Conservation (phyloP, 805 yeast species). For the Starmerella roubikii region DNA sequence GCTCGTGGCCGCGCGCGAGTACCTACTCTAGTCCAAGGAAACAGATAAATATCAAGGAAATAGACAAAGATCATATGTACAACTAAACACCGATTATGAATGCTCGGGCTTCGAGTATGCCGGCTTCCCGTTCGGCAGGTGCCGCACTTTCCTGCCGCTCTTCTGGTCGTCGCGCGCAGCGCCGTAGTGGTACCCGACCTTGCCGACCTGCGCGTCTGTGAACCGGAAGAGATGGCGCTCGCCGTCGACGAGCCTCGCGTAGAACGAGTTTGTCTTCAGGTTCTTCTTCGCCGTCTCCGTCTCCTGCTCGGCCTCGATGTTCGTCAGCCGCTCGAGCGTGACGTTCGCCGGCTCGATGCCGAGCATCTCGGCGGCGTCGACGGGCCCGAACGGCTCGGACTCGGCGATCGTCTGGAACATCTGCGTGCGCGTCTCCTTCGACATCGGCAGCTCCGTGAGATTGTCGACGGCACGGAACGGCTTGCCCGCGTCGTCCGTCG, state of each 20-base stretch:
- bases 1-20: constrained; percentile 11
- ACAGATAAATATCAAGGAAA: neutral
- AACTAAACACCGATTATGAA: too few species aligned
- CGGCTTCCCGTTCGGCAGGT: constrained; percentile 18
- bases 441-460: constrained; percentile 87
- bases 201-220: constrained; percentile 63
- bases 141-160: constrained; percentile 46
- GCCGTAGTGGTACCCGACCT: constrained; percentile 87
- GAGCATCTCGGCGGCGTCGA: constrained; percentile 79
- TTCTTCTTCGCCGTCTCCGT: constrained; percentile 26
- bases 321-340: constrained; percentile 48
- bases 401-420: constrained; percentile 83
- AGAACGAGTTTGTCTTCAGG: constrained; percentile 26
- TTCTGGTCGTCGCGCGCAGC: constrained; percentile 76
- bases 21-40: neutral
- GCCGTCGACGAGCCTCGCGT: constrained; percentile 50
- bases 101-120: constrained; percentile 21
- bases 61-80: too few species aligned
- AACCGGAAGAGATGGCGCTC: constrained; percentile 65
- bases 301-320: constrained; percentile 13
- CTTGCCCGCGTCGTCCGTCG: constrained; percentile 18
- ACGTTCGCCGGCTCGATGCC: constrained; percentile 78
- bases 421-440: constrained; percentile 66
- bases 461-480: constrained; percentile 43
- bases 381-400: constrained; percentile 88